Conservation (phyloP, 2,329 filamentous ascomycete genomes). For the Colletotrichum sp. region DNA sequence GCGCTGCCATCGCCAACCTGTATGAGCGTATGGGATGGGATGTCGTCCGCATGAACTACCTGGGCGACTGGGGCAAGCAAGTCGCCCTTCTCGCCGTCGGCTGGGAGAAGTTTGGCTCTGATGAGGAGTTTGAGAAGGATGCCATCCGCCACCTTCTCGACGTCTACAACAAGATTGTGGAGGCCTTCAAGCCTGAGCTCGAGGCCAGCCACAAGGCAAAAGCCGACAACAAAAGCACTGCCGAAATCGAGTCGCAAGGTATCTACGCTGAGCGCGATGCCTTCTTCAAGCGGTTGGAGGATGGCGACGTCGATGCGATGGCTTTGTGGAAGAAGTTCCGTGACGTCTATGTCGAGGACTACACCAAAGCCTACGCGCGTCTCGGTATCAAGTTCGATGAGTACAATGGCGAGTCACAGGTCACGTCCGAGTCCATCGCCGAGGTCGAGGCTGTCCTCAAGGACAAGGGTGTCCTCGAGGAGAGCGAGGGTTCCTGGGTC, state of each 20-base stretch:
- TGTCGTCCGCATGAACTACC: slow-evolving; percentile 74
- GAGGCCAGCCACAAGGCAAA: slow-evolving; percentile 60
- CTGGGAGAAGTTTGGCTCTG: slow-evolving; percentile 70
- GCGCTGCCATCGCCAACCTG: slow-evolving; percentile 73
- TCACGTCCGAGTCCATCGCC: slow-evolving; percentile 54
- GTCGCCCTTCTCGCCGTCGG: slow-evolving; percentile 71
- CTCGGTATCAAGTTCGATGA: slow-evolving; percentile 68
- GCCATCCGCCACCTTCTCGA: slow-evolving; percentile 76
- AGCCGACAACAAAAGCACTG: slow-evolving; percentile 47
- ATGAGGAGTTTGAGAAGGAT: slow-evolving; percentile 66
- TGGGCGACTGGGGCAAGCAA: slow-evolving; percentile 82
- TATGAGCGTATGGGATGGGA: slow-evolving; percentile 75
- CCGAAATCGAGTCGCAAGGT: slow-evolving; percentile 46
- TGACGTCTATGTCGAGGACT: slow-evolving; percentile 62
- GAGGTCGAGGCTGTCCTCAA: slow-evolving; percentile 63
- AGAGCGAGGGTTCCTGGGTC: slow-evolving; percentile 69
- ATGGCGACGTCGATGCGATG: slow-evolving; percentile 60
- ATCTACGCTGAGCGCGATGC: slow-evolving; percentile 60
- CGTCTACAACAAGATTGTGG: slow-evolving; percentile 73
- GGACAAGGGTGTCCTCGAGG: slow-evolving; percentile 65
- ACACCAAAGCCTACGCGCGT: slow-evolving; percentile 62
- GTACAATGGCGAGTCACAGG: slow-evolving; percentile 72
- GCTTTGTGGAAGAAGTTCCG: slow-evolving; percentile 64
- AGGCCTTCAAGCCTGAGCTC: slow-evolving; percentile 65
- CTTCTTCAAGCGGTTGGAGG: slow-evolving; percentile 67